phyloP scores from a whole-genome alignment of 305 asterid species.

The Fraxinus sp. region DNA sequence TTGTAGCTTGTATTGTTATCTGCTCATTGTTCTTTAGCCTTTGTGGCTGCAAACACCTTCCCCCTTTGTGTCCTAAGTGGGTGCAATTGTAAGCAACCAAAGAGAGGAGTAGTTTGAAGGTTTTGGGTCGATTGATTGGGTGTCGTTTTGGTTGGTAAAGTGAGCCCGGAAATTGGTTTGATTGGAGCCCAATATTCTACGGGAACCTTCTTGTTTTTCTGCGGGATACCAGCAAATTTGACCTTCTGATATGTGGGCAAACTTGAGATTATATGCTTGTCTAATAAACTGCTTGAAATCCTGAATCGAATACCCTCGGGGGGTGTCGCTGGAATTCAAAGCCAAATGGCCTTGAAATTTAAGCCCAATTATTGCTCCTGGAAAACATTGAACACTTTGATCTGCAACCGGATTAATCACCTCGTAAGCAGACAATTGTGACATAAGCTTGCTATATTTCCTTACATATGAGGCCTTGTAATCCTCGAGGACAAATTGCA shows the following conservation, averaged over 20 bases:
- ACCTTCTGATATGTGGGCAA: slow-evolving; percentile 36
- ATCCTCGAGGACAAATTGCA: slow-evolving; percentile 37
- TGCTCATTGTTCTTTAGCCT: too few relatives aligned
- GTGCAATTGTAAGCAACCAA: too few relatives aligned
- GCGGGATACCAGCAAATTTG: slow-evolving; percentile 38
- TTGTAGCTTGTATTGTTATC: too few relatives aligned
- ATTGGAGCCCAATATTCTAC: too few relatives aligned
- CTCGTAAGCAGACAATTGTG: slow-evolving; percentile 31
- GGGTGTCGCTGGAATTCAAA: slow-evolving; percentile 35
- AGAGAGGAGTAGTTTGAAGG: too few relatives aligned
- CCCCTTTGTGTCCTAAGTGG: too few relatives aligned
- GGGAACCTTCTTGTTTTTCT: slow-evolving; percentile 34
- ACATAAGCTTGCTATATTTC: slow-evolving; percentile 36
- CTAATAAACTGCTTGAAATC: slow-evolving; percentile 41
- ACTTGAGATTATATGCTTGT: slow-evolving; percentile 33
- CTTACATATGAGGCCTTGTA: slow-evolving; percentile 34
- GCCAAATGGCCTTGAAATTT: slow-evolving; percentile 43
- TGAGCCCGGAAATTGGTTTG: too few relatives aligned
- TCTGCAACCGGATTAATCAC: slow-evolving; percentile 39
- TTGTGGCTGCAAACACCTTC: too few relatives aligned
- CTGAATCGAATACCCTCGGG: slow-evolving; percentile 40
- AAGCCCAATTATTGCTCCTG: slow-evolving; percentile 42
- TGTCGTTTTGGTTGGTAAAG: too few relatives aligned
- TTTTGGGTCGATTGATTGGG: too few relatives aligned
- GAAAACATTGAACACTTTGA: slow-evolving; percentile 43